Evolutionary conservation across 768 basidiomycete species (phyloP).

Genomic region (Pleurotus djamor): DNA sequence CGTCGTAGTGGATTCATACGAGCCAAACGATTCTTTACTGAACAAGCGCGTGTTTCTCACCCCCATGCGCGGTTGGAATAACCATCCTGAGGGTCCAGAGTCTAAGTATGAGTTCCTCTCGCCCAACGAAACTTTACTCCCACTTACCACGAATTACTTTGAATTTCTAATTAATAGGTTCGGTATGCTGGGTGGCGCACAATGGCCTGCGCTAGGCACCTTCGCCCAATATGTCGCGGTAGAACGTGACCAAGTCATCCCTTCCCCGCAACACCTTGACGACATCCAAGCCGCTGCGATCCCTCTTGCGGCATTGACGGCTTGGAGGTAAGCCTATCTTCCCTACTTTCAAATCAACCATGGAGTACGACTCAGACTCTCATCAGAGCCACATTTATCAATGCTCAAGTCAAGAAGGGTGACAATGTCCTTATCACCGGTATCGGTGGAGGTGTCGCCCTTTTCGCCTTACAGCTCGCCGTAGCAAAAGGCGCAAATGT

Average conservation of each 20-base stretch:
- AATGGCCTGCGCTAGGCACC: slow-evolving; percentile 57
- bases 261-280: slow-evolving; percentile 62
- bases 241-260: slow-evolving; percentile 67
- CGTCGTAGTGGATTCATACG: slow-evolving; percentile 55
- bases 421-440: slow-evolving; percentile 82
- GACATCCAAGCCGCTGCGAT: slow-evolving; percentile 73
- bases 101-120: slow-evolving; percentile 35
- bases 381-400: slow-evolving; percentile 66
- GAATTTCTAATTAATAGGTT: slow-evolving; percentile 36
- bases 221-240: slow-evolving; percentile 78
- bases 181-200: slow-evolving; percentile 62
- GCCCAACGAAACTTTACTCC: no score
- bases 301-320: slow-evolving; percentile 77
- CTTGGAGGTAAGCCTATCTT: no score
- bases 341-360: no score
- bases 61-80: slow-evolving; percentile 78
- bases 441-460: slow-evolving; percentile 82
- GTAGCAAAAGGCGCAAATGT: slow-evolving; percentile 74
- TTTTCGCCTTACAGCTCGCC: slow-evolving; percentile 72
- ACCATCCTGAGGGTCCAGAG: slow-evolving; percentile 63
- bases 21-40: slow-evolving; percentile 55
- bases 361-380: no score
- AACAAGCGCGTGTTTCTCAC: slow-evolving; percentile 70
- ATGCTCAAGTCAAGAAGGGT: slow-evolving; percentile 58
- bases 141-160: no score